Evolutionary conservation across 2,329 filamentous ascomycete genomes (phyloP).

Genomic region (Fusarium sp.): DNA sequence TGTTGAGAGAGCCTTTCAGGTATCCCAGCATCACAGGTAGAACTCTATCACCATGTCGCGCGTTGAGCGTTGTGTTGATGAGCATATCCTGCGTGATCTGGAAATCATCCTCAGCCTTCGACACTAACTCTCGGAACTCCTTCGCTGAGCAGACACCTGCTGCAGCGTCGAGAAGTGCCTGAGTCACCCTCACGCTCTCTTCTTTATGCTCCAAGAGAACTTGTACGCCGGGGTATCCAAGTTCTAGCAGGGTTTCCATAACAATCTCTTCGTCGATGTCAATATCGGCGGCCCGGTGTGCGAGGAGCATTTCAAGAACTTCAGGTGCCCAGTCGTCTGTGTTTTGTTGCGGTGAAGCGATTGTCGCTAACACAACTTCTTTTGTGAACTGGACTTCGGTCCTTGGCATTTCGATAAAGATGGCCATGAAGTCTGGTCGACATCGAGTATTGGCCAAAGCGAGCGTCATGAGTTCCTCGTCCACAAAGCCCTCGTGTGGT

Average conservation of each 20-base stretch:
- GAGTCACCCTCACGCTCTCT: slow-evolving; percentile 26
- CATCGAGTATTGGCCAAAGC: slow-evolving; percentile 26
- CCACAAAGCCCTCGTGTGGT: slow-evolving; percentile 22
- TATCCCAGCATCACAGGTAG: slow-evolving; percentile 31
- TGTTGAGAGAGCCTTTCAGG: slow-evolving; percentile 10
- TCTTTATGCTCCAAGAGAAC: slow-evolving; percentile 24
- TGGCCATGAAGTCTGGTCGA: slow-evolving; percentile 32
- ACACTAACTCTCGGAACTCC: slow-evolving; percentile 20
- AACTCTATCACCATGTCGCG: slow-evolving; percentile 26
- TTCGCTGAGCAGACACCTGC: slow-evolving; percentile 28
- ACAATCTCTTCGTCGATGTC: slow-evolving; percentile 31
- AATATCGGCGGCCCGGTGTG: slow-evolving; percentile 25
- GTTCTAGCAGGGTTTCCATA: slow-evolving; percentile 17
- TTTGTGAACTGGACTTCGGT: slow-evolving; percentile 26
- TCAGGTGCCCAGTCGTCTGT: slow-evolving; percentile 31
- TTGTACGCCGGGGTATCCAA: slow-evolving; percentile 26
- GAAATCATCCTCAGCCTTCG: slow-evolving; percentile 28
- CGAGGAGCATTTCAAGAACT: slow-evolving; percentile 35
- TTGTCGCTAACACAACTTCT: slow-evolving; percentile 26
- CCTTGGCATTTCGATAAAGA: slow-evolving; percentile 29
- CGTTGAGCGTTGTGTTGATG: slow-evolving; percentile 29
- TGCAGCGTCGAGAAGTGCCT: slow-evolving; percentile 28
- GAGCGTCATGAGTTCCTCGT: slow-evolving; percentile 25
- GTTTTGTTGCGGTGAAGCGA: slow-evolving; percentile 21
- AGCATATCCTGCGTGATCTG: slow-evolving; percentile 35